A percentile compares a stretch with the other conserved stretches of the same genome.
Conservation (phyloP, 495 filamentous ascomycete species). For the Penicillium tannophilum region DNA sequence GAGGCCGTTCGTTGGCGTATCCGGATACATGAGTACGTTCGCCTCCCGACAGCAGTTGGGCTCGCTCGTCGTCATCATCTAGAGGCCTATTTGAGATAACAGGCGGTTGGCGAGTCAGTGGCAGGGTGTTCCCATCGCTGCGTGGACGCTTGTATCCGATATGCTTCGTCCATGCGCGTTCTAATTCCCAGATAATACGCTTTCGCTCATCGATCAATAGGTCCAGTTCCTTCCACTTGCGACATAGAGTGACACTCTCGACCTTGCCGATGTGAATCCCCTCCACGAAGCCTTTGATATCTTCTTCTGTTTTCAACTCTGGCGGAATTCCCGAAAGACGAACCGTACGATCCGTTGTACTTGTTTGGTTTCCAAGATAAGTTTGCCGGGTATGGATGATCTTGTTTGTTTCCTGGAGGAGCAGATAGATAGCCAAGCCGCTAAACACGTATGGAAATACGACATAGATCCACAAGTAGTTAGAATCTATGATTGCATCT, state of each 20-base stretch:
- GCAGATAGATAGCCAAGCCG: conserved; percentile 75
- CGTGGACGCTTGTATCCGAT: conserved; percentile 53
- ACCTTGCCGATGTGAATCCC: conserved; percentile 90
- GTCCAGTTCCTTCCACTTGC: conserved; percentile 86
- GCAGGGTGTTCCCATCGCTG: conserved; percentile 52
- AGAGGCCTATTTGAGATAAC: conserved; percentile 29
- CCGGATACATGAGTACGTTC: conserved; percentile 38
- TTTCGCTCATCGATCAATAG: conserved; percentile 68
- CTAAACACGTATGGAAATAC: conserved; percentile 91
- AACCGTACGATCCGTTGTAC: conserved; percentile 92
- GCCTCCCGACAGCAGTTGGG: conserved; percentile 55
- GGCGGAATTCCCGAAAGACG: conserved; percentile 84
- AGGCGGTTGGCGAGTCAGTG: conserved; percentile 53
- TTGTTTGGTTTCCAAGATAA: conserved; percentile 90
- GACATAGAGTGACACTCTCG: conserved; percentile 82
- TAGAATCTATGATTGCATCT: conserved; percentile 33
- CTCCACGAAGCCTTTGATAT: conserved; percentile 86
- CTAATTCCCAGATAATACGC: conserved; percentile 67
- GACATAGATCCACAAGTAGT: conserved; percentile 91
- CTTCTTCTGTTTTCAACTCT: conserved; percentile 76
- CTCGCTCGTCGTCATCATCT: conserved; percentile 48
- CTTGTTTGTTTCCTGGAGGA: conserved; percentile 76
- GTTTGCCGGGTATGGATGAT: conserved; percentile 85
- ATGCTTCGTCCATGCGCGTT: conserved; percentile 82
- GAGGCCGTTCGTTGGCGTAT: conserved; percentile 60